Base-by-base conservation (phyloP, 495 filamentous ascomycete species). In the Aspergillus cavernicola region DNA sequence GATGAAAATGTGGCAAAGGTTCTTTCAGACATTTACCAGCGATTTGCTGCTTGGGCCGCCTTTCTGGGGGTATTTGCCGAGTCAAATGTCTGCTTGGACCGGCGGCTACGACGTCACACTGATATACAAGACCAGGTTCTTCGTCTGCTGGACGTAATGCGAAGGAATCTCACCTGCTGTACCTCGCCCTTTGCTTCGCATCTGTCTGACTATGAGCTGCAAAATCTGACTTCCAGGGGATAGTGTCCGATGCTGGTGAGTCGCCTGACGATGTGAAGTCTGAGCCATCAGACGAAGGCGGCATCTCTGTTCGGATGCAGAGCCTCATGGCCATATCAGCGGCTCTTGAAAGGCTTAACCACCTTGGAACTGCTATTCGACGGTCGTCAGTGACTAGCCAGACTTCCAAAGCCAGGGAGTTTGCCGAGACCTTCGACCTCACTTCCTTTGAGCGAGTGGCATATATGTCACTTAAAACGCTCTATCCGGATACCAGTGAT, bases 61-160 rank as follows among this genome's bases (percentile, higher is more conserved):
- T 51, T 41, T 23, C 18, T 51, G n/a, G 49, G 49, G 1, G 49
- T 51, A 3, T 51, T 51, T 20, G 49, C 49, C 8, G 49, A 42
- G 36, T 32, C 36, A 8, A 51, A 42, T 23, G 16, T 42, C 1
- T 51, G 37, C 26, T 20, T 51, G 8, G 49, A 51, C 26, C 49
- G 49, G 9, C 15, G 49, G 26, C 24, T 51, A 2, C 37, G 24
- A 10, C 49, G 36, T 32, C 49, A 42, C 11, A 15, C 10, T 20
- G 49, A 51, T 13, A 51, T 51, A 12, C 37, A 41, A n/a, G 49
- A 51, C 12, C 36, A 41, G 24, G 49, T 51, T 4, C 37, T 51
- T n/a, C 49, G 36, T 42, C 26, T 51, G 10, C 13, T 51, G 37
- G 49, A 42, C 13, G 40, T 51, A 6, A 51, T 51, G 37, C 16